phyloP scores from a whole-genome alignment of 2,329 filamentous ascomycete genomes.

The Periconia sp. region DNA sequence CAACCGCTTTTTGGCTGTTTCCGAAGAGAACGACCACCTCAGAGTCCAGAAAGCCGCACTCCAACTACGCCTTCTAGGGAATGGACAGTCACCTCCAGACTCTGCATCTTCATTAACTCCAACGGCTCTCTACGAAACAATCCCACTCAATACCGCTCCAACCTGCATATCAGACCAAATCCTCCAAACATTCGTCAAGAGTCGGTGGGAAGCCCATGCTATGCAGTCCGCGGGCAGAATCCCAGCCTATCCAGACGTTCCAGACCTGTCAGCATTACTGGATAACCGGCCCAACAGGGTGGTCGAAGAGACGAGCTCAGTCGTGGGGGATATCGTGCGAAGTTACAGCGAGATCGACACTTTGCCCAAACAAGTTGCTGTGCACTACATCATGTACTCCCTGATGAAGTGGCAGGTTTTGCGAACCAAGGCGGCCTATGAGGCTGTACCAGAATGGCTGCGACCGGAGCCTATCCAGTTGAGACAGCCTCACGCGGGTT shows the following conservation, averaged over 20 bases:
- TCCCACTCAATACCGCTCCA: slow-evolving; percentile 24
- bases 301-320: slow-evolving; percentile 14
- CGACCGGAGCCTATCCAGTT: slow-evolving; percentile 20
- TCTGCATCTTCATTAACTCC: not conserved
- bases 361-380: slow-evolving; percentile 24
- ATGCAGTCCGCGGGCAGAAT: slow-evolving; percentile 12
- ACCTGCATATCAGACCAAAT: slow-evolving; percentile 23
- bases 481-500: slow-evolving; percentile 18
- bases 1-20: slow-evolving; percentile 16
- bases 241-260: slow-evolving; percentile 18
- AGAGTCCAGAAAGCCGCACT: slow-evolving; percentile 24
- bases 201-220: slow-evolving; percentile 19
- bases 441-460: slow-evolving; percentile 26
- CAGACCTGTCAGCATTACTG: slow-evolving; percentile 17
- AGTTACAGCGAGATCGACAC: slow-evolving; percentile 22
- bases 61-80: slow-evolving; percentile 19
- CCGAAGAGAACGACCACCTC: slow-evolving; percentile 23
- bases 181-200: slow-evolving; percentile 23
- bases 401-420: slow-evolving; percentile 24
- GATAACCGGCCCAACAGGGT: slow-evolving; percentile 19
- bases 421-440: slow-evolving; percentile 16
- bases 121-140: slow-evolving; percentile 14
- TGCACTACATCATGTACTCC: slow-evolving; percentile 24
- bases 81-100: slow-evolving; percentile 10
- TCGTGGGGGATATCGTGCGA: slow-evolving; percentile 17